phyloP scores from a whole-genome alignment of 768 basidiomycete genomes.

The Termitomyces sp. region DNA sequence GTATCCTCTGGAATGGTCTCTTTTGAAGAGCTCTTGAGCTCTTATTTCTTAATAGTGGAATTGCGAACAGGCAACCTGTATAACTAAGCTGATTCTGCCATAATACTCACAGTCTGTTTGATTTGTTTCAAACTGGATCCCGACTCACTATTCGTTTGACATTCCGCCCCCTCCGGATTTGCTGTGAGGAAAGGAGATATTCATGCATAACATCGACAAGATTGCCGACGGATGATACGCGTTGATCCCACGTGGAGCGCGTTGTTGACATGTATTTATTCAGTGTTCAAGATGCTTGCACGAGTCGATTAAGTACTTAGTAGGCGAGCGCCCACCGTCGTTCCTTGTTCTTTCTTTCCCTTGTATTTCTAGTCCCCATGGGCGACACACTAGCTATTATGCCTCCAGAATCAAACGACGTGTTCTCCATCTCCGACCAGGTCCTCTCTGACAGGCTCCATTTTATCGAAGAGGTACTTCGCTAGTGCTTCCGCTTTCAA shows the following conservation, averaged over 20 bases:
- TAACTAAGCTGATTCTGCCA: too few species aligned
- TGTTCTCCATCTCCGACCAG: conserved; percentile 74
- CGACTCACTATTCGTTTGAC: too few species aligned
- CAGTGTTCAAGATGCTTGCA: conserved; percentile 32
- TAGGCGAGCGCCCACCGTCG: conserved; percentile 10
- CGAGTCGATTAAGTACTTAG: conserved; percentile 3
- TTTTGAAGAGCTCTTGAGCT: too few species aligned
- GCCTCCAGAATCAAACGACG: conserved; percentile 45
- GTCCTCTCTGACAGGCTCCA: conserved; percentile 65
- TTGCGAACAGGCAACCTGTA: too few species aligned
- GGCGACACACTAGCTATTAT: conserved; percentile 29
- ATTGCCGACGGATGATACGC: conserved; percentile 8
- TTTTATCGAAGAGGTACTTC: conserved; percentile 69
- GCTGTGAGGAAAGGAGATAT: too few species aligned
- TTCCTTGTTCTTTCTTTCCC: conserved; percentile 31
- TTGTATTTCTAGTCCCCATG: conserved; percentile 50
- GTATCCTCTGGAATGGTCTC: neutral
- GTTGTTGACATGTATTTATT: conserved; percentile 35
- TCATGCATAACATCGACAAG: neutral
- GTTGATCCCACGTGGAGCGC: conserved; percentile 15
- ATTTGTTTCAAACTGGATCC: neutral
- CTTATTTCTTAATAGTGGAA: too few species aligned
- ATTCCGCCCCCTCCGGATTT: too few species aligned
- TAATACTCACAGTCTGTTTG: too few species aligned
- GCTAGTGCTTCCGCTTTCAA: conserved; percentile 3